Percentiles rank a stretch among this genome's conserved stretches.
Evolutionary conservation across 2,329 filamentous ascomycete species (phyloP).

Genomic region (Ascochyta clinopodiicola): DNA sequence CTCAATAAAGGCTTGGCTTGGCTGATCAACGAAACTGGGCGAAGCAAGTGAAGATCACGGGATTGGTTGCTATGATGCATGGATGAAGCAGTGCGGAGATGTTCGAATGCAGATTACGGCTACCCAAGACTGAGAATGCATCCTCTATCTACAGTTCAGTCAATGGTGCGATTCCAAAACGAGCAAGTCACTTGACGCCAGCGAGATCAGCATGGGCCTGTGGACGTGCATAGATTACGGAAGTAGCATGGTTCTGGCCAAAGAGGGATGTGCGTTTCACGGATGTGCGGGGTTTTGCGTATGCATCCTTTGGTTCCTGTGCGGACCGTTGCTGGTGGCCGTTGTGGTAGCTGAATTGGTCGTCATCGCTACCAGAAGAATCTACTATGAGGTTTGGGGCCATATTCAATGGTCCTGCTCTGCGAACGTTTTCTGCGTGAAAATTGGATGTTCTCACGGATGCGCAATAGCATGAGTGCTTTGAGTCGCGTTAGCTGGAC

Average conservation of each 20-base stretch:
- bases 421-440: not conserved
- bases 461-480: not conserved
- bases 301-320: not conserved
- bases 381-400: not conserved
- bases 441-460: not conserved
- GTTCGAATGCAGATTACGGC: not conserved
- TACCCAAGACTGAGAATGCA: not conserved
- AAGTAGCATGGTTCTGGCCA: not conserved
- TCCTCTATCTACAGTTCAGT: not conserved
- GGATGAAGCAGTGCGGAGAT: not conserved
- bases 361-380: conserved; percentile 7
- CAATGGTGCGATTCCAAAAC: not conserved
- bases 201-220: not conserved
- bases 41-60: not conserved
- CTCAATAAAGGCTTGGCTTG: not conserved
- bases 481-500: not conserved
- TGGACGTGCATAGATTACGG: not conserved
- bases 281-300: not conserved
- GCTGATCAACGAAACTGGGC: not conserved
- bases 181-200: not conserved
- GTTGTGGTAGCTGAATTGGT: not conserved
- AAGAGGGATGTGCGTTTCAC: not conserved
- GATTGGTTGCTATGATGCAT: not conserved
- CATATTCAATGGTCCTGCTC: not conserved
- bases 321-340: not conserved